phyloP scores from a whole-genome alignment of 345 rosid genomes.

The Erysimum cheiranthoides region DNA sequence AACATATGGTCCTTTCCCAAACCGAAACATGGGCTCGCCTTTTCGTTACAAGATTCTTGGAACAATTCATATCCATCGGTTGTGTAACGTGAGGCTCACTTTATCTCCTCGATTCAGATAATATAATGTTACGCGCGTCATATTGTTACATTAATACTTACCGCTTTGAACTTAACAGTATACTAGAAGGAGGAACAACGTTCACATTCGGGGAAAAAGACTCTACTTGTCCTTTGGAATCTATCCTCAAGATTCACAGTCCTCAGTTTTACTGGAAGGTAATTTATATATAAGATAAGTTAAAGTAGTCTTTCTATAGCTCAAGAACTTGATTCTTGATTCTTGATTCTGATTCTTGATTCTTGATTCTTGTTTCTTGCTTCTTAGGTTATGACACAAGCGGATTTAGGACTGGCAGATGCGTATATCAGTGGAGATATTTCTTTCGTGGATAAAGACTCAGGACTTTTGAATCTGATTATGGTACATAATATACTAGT shows the following conservation, averaged over 20 bases:
- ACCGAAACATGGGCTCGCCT: too few relatives aligned
- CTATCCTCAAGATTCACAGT: conserved; percentile 62
- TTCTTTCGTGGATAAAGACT: conserved; percentile 68
- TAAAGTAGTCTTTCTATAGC: background rate
- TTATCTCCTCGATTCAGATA: too few relatives aligned
- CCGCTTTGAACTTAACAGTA: too few relatives aligned
- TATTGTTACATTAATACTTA: too few relatives aligned
- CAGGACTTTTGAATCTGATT: conserved; percentile 70
- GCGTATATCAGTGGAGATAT: conserved; percentile 80
- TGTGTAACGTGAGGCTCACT: too few relatives aligned
- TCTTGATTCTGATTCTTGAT: too few relatives aligned
- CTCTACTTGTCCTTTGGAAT: conserved; percentile 50
- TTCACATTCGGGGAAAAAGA: too few relatives aligned
- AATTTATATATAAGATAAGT: background rate
- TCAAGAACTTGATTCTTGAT: background rate
- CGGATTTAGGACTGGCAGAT: conserved; percentile 91
- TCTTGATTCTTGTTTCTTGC: conserved; percentile 4
- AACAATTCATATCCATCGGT: too few relatives aligned
- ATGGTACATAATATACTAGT: conserved; percentile 48
- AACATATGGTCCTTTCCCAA: conserved; percentile 75
- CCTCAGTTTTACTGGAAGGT: conserved; percentile 94
- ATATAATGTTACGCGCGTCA: too few relatives aligned
- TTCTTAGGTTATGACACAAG: conserved; percentile 69
- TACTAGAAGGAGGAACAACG: too few relatives aligned
- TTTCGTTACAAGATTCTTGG: too few relatives aligned